Evolutionary conservation across 1,139 yeast species (phyloP), one percentile per base, ranked within the genome.

Genomic region (Yamadazyma taylorii): DNA sequence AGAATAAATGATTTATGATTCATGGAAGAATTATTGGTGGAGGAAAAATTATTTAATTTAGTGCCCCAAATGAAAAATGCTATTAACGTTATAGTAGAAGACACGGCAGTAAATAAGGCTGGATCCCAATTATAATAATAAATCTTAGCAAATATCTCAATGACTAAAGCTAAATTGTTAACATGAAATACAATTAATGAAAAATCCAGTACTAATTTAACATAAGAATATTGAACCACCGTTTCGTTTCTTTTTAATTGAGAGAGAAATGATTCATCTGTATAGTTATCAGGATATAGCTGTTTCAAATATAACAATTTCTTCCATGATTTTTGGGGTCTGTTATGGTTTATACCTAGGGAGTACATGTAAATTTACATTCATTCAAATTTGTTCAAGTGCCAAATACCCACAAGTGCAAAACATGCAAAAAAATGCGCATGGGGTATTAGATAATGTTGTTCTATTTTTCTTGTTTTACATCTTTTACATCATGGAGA

Each of bases 221-320:
- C 65, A 50, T 77, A 83, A 1, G 87, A 74, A 56, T 88, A 82
- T 42, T 74, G 72, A 25, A 78, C 77, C 26, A 87, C 92, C 10
- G 89, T 81, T 24, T 88, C 71, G 61, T 88, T 88, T 33, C 94
- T 68, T 48, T 81, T 79, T 47, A 90, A 70, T 55, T 84, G 95
- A 3, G 89, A 79, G 13, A 89, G 65, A 55, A 92, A 92, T 7
- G 90, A 77, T 8, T 66, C 62, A 54, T 89, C 95, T 2, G 95
- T 92, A 61, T 87, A 87, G 59, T 89, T 92, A 58, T 92, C 98
- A 0, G 96, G 95, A 53, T 81, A 90, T 11, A 86, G 86, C 55
- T 90, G 97, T 42, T 76, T 75, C 31, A 85, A 75, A 82, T 96
- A 92, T n/a, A 92, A 72, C 32, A 89, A 75, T 53, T 94, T 86